Evolutionary conservation across 768 basidiomycete genomes (phyloP).

Genomic region (Lentinula detonsa): DNA sequence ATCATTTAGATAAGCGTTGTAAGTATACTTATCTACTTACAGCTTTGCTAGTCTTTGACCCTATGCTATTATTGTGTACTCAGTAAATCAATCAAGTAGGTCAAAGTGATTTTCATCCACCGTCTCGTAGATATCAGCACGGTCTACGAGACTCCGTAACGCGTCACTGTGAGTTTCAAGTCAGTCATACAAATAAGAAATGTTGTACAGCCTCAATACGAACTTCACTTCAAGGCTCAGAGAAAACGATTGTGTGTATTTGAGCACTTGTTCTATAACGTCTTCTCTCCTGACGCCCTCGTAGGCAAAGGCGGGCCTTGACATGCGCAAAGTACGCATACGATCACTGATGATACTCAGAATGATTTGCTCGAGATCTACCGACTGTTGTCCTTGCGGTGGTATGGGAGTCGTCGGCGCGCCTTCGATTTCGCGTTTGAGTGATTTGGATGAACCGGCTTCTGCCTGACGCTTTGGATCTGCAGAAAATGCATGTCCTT

Average conservation of each 20-base stretch:
- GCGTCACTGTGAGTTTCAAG: not conserved
- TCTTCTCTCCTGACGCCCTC: not conserved
- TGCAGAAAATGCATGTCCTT: not conserved
- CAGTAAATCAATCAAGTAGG: not conserved
- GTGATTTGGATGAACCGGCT: not conserved
- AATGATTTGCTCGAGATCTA: not conserved
- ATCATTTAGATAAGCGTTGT: not conserved
- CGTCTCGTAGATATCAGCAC: not conserved
- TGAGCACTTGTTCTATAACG: not conserved
- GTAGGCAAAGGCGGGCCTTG: not conserved
- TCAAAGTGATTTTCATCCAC: slow-evolving; percentile 4
- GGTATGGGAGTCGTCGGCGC: not conserved
- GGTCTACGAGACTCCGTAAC: not conserved
- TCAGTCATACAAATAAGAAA: not conserved
- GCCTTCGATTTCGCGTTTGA: not conserved
- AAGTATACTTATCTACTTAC: not conserved
- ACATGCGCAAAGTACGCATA: not conserved
- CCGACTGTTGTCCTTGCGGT: not conserved
- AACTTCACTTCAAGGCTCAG: not conserved
- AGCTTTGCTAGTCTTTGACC: too few relatives aligned
- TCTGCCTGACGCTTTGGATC: not conserved
- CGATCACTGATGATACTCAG: not conserved
- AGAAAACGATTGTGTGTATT: not conserved
- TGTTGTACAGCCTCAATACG: not conserved
- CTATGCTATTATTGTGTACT: too few relatives aligned